Evolutionary conservation across 2,329 filamentous ascomycete genomes (phyloP).

Genomic region (Simplicillium sp.): DNA sequence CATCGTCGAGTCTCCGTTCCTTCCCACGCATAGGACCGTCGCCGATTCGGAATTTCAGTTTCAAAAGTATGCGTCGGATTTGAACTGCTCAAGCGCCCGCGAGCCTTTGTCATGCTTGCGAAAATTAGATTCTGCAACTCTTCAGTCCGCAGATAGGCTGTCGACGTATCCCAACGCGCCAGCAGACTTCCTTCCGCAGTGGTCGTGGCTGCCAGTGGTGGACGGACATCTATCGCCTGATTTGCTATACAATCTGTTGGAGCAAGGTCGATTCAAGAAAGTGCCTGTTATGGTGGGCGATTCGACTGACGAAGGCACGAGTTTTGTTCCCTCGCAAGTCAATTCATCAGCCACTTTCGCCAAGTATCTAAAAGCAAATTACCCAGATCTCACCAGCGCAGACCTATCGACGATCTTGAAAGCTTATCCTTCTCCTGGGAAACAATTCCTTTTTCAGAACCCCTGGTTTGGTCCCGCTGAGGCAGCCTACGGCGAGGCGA

Average conservation of each 20-base stretch:
- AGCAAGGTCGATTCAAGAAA: conserved; percentile 38
- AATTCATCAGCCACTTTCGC: too few relatives aligned
- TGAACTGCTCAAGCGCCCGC: conserved; percentile 28
- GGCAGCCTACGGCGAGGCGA: too few relatives aligned
- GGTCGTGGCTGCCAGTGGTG: conserved; percentile 44
- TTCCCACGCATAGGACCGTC: conserved; percentile 35
- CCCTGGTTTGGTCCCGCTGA: too few relatives aligned
- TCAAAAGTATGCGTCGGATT: conserved; percentile 32
- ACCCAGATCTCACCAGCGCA: too few relatives aligned
- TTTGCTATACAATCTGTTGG: conserved; percentile 38
- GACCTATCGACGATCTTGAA: too few relatives aligned
- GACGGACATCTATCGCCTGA: conserved; percentile 43
- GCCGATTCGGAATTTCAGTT: conserved; percentile 42
- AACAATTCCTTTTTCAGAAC: too few relatives aligned
- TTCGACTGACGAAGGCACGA: conserved; percentile 27
- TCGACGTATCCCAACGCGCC: conserved; percentile 18
- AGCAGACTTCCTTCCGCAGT: too few relatives aligned
- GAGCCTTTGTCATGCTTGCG: conserved; percentile 37
- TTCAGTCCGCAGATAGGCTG: conserved; percentile 32
- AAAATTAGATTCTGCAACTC: conserved; percentile 25
- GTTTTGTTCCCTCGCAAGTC: too few relatives aligned
- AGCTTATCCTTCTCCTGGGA: too few relatives aligned
- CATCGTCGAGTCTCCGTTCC: conserved; percentile 41
- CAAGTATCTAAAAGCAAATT: too few relatives aligned
- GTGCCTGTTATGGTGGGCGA: conserved; percentile 41